A percentile compares a stretch with the other conserved stretches of the same genome.
Conservation (phyloP, 2,329 filamentous ascomycete genomes). For the Fusarium dimerum region DNA sequence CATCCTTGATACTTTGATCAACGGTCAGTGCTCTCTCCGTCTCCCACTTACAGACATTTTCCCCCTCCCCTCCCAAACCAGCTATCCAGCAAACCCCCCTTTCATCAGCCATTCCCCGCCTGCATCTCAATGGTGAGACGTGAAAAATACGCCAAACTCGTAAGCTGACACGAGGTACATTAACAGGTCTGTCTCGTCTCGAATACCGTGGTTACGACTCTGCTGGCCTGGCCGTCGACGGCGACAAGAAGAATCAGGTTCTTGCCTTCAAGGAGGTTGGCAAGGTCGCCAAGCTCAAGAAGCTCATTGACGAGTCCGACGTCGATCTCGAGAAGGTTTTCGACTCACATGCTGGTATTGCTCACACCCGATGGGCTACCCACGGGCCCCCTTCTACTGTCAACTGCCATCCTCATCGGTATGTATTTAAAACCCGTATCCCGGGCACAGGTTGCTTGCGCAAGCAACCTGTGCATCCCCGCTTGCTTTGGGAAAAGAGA, state of each 20-base stretch:
- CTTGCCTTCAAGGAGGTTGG: constrained; percentile 98
- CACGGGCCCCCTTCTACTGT: constrained; percentile 89
- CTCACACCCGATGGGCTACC: constrained; percentile 98
- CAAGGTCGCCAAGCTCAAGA: constrained; percentile 95
- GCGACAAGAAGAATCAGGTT: constrained; percentile 98
- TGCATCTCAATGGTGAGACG: constrained; percentile 29
- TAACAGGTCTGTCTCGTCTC: constrained; percentile 82
- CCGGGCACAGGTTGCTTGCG: background rate
- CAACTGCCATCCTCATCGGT: constrained; percentile 99
- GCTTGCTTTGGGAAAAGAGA: no score
- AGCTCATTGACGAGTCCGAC: constrained; percentile 82
- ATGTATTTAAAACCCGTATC: constrained; percentile 37
- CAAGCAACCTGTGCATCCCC: background rate
- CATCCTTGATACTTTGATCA: constrained; percentile 93
- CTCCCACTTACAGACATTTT: background rate
- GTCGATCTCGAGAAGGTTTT: constrained; percentile 90
- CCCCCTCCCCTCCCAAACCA: constrained; percentile 16
- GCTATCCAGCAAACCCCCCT: constrained; percentile 15
- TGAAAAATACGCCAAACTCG: constrained; percentile 21
- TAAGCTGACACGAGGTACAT: constrained; percentile 31
- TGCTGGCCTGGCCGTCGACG: constrained; percentile 91
- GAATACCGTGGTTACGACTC: constrained; percentile 99
- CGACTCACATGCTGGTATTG: constrained; percentile 97
- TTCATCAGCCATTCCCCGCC: constrained; percentile 26
- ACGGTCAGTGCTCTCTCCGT: constrained; percentile 63